These are phyloP conservation scores for Tylopilus sp. DNA, from an alignment of 768 basidiomycete genomes.

Conservation along the genomic window DNA sequence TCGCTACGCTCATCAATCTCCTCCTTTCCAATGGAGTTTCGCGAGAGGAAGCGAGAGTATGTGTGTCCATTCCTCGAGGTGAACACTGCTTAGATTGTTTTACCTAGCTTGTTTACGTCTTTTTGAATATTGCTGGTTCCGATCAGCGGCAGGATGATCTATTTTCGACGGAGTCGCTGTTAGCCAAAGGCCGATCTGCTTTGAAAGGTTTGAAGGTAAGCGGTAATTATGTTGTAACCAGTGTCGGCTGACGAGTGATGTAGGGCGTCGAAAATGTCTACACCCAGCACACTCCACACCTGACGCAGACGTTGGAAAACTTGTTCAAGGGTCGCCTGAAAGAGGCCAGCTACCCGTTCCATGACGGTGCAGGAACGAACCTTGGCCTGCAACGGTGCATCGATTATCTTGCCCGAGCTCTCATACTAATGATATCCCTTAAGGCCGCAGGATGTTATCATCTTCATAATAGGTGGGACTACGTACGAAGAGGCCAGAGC, in stretches of 20 bases:
- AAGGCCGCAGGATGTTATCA: slow-evolving; percentile 93
- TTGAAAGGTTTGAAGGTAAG: slow-evolving; percentile 90
- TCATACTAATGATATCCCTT: neutral
- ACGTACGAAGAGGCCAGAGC: slow-evolving; percentile 94
- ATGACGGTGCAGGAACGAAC: slow-evolving; percentile 68
- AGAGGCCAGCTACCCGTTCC: slow-evolving; percentile 88
- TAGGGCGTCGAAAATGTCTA: slow-evolving; percentile 99
- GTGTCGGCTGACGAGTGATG: slow-evolving; percentile 7
- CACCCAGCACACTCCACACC: slow-evolving; percentile 92
- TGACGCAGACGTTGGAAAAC: slow-evolving; percentile 88
- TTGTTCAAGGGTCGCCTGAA: slow-evolving; percentile 81
- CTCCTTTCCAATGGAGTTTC: slow-evolving; percentile 73
- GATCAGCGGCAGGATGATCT: slow-evolving; percentile 98
- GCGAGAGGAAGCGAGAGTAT: slow-evolving; percentile 70
- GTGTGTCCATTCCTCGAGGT: slow-evolving; percentile 3
- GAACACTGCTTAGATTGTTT: slow-evolving; percentile 10
- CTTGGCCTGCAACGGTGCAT: slow-evolving; percentile 66
- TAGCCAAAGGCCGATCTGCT: slow-evolving; percentile 92
- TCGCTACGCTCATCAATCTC: slow-evolving; percentile 72
- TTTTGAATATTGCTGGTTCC: slow-evolving; percentile 89
- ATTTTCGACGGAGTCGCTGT: slow-evolving; percentile 91
- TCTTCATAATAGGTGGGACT: slow-evolving; percentile 95
- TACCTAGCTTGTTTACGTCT: slow-evolving; percentile 82
- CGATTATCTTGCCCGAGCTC: neutral
- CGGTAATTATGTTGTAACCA: neutral